Evolutionary conservation across 2,329 filamentous ascomycete genomes (phyloP).

Genomic region (Colletotrichum limetticola): DNA sequence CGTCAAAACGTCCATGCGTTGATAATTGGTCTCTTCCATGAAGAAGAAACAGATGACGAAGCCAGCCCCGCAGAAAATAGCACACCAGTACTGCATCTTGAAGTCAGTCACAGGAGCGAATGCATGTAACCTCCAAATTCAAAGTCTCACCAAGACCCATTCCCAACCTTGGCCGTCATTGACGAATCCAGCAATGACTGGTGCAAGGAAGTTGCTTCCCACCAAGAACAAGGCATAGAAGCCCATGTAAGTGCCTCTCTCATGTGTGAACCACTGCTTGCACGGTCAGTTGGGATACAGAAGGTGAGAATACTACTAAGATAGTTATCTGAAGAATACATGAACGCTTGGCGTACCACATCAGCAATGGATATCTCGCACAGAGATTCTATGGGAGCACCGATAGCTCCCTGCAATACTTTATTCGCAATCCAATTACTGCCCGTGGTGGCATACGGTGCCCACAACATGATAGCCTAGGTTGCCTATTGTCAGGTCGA

Average conservation of each 20-base stretch:
- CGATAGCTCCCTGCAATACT: conserved; percentile 55
- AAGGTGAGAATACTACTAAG: neutral
- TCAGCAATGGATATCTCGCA: conserved; percentile 57
- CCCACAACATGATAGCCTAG: conserved; percentile 42
- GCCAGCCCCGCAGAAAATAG: conserved; percentile 48
- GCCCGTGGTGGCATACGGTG: conserved; percentile 39
- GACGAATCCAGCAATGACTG: conserved; percentile 57
- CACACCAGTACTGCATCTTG: conserved; percentile 46
- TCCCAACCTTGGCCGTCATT: conserved; percentile 52
- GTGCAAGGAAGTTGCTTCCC: conserved; percentile 55
- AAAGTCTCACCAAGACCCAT: conserved; percentile 49
- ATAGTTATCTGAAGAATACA: rapidly evolving
- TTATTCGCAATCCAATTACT: conserved; percentile 51
- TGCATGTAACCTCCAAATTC: too few relatives aligned
- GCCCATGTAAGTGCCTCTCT: conserved; percentile 55
- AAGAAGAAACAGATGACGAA: conserved; percentile 61
- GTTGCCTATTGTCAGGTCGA: neutral
- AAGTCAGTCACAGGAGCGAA: neutral
- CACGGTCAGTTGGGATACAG: neutral
- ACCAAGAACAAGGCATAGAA: conserved; percentile 52
- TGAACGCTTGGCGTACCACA: conserved; percentile 39
- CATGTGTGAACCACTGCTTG: conserved; percentile 49
- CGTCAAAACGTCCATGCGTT: conserved; percentile 40
- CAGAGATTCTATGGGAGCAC: conserved; percentile 57
- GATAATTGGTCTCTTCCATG: conserved; percentile 69